Conservation (phyloP, 495 filamentous ascomycete genomes). For the Parachaetomium inaequale region DNA sequence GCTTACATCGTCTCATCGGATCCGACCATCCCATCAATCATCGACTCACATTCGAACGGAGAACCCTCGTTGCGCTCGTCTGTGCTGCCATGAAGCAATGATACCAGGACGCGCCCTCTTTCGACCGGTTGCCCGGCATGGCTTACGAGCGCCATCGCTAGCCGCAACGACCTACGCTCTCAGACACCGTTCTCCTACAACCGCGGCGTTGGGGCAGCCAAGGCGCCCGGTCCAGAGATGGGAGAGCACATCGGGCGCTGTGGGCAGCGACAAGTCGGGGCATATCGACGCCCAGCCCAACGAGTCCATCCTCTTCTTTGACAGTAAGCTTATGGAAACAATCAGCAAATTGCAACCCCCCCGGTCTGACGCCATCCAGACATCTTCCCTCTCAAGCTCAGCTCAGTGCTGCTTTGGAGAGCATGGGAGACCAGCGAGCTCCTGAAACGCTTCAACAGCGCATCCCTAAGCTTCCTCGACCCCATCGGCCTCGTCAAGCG, state of each 20-base stretch:
- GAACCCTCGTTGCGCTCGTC: neutral
- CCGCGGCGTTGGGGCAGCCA: neutral
- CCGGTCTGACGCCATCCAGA: conserved; percentile 47
- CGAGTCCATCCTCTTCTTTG: conserved; percentile 83
- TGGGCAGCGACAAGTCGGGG: conserved; percentile 54
- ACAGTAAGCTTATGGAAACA: conserved; percentile 57
- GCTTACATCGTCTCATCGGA: neutral
- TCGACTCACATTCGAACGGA: neutral
- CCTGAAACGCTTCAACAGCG: conserved; percentile 60
- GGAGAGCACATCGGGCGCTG: conserved; percentile 45
- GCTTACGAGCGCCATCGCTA: neutral
- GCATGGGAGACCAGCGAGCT: conserved; percentile 56
- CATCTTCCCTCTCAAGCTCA: conserved; percentile 76
- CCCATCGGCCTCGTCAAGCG: conserved; percentile 60
- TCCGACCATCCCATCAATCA: no score
- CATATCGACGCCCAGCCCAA: conserved; percentile 69
- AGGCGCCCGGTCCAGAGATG: conserved; percentile 10
- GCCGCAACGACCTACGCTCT: conserved; percentile 8
- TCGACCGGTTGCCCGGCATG: conserved; percentile 17
- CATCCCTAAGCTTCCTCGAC: conserved; percentile 56
- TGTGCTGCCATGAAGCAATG: conserved; percentile 29
- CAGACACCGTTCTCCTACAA: neutral
- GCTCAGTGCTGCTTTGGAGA: conserved; percentile 59
- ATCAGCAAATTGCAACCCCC: neutral
- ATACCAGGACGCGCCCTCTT: conserved; percentile 22